These are phyloP conservation scores for Scutellaria galericulata DNA, from an alignment of 257 asterid species.

Conservation along the genomic window DNA sequence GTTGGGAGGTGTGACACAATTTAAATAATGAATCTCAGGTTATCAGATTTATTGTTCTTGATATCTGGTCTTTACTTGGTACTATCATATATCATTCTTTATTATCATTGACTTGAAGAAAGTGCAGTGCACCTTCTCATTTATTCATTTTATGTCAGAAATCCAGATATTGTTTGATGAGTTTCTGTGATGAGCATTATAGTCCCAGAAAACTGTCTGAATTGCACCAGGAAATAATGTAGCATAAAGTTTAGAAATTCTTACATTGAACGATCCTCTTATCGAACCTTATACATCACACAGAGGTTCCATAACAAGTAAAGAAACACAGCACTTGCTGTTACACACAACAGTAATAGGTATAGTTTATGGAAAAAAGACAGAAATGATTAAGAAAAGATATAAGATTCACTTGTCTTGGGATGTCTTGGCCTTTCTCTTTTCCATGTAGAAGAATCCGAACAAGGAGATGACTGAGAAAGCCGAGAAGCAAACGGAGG, in stretches of 20 bases:
- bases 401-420: not conserved
- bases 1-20: conserved; percentile 25
- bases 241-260: not conserved
- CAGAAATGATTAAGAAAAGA: not conserved
- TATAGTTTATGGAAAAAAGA: not conserved
- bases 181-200: not conserved
- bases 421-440: conserved; percentile 49
- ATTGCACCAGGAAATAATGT: not conserved
- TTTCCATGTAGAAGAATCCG: conserved; percentile 75
- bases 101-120: conserved; percentile 36
- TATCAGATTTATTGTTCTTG: conserved; percentile 3
- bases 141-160: not conserved
- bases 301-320: conserved; percentile 12
- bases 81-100: conserved; percentile 2
- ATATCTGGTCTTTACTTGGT: conserved; percentile 26
- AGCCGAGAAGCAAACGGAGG: conserved; percentile 68
- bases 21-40: conserved; percentile 7
- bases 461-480: conserved; percentile 69
- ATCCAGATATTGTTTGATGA: not conserved
- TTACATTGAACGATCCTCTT: conserved; percentile 2
- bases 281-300: conserved; percentile 4
- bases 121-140: conserved; percentile 39
- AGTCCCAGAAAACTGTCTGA: not conserved
- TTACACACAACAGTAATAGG: conserved; percentile 5
- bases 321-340: not conserved